Conservation (phyloP, 257 asterid genomes). For the Fraxinus pennsylvanica region DNA sequence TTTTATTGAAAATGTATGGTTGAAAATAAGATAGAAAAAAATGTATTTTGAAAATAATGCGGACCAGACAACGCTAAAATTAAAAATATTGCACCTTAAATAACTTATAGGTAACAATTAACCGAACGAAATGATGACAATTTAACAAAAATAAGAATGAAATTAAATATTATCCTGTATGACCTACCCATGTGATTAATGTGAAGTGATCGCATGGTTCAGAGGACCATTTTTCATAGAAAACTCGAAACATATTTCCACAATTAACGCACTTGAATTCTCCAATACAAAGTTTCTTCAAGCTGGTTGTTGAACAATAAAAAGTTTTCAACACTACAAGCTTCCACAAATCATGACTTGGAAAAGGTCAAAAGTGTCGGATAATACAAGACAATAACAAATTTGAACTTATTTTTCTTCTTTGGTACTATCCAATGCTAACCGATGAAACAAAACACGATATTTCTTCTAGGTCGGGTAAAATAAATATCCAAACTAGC, state of each 20-base stretch:
- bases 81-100: too few species aligned
- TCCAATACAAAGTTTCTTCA: not conserved
- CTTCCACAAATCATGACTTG: not conserved
- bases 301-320: not conserved
- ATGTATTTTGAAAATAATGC: too few species aligned
- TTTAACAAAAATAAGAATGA: too few species aligned
- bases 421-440: not conserved
- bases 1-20: too few species aligned
- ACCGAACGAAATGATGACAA: not conserved
- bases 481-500: constrained; percentile 20
- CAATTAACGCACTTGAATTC: not conserved
- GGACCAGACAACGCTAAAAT: too few species aligned
- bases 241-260: not conserved
- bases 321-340: not conserved
- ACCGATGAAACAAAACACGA: too few species aligned
- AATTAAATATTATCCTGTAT: not conserved
- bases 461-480: constrained; percentile 38
- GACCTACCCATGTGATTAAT: not conserved
- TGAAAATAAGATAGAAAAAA: too few species aligned
- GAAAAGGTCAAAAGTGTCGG: not conserved
- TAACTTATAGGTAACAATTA: too few species aligned
- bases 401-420: not conserved
- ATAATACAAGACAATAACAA: not conserved
- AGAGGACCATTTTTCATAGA: too few species aligned
- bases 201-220: not conserved